These are phyloP conservation scores for Staphylotrichum longicolle DNA, from an alignment of 495 filamentous ascomycete species.

Conservation along the genomic window DNA sequence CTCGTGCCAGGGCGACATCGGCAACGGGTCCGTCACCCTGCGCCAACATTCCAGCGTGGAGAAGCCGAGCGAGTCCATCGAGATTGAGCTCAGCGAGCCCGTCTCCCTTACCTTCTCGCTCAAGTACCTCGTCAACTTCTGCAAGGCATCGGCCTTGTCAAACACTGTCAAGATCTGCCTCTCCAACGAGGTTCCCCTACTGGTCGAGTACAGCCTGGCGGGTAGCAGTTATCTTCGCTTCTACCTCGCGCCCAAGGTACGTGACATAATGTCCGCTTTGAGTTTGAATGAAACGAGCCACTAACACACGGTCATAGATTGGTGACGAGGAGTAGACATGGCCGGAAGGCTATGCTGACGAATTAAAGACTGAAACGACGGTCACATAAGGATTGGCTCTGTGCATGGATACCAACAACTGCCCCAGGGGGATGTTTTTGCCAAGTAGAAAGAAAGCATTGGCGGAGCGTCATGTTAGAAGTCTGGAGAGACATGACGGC, in stretches of 20 bases:
- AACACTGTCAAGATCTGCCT: constrained; percentile 82
- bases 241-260: constrained; percentile 96
- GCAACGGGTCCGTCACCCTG: constrained; percentile 87
- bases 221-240: constrained; percentile 89
- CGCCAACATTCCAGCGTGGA: constrained; percentile 88
- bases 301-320: constrained; percentile 53
- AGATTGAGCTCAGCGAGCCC: constrained; percentile 87
- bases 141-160: constrained; percentile 90
- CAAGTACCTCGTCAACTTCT: constrained; percentile 99
- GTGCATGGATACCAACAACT: constrained; percentile 23
- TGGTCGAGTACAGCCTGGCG: constrained; percentile 83
- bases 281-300: neutral
- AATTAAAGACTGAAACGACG: constrained; percentile 15
- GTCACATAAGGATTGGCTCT: constrained; percentile 19
- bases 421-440: constrained; percentile 8
- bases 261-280: constrained; percentile 15
- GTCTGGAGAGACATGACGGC: constrained; percentile 13
- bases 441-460: neutral
- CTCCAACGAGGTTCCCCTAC: constrained; percentile 91
- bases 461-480: constrained; percentile 12
- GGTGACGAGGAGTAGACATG: constrained; percentile 78
- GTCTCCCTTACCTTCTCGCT: constrained; percentile 96
- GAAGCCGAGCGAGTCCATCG: constrained; percentile 80
- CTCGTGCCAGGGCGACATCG: constrained; percentile 90
- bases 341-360: neutral